Conservation (phyloP, 2,329 filamentous ascomycete species). For the Triangularia verruculosa region DNA sequence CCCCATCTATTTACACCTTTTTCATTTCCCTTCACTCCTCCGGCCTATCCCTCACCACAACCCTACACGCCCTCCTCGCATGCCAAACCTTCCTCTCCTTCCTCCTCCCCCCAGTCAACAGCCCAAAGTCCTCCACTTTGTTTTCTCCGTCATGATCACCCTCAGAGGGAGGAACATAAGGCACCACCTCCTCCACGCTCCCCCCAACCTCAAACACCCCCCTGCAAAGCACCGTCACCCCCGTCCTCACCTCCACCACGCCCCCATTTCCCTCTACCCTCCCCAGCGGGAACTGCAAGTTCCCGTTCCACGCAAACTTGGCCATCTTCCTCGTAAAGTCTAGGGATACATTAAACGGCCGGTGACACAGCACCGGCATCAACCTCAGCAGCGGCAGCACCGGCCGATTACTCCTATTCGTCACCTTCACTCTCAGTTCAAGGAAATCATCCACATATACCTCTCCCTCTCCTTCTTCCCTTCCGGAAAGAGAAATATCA, state of each 20-base stretch:
- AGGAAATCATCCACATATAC: constrained; percentile 61
- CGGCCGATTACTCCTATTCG: constrained; percentile 66
- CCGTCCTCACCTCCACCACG: constrained; percentile 60
- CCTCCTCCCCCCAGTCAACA: constrained; percentile 58
- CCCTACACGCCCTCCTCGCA: constrained; percentile 53
- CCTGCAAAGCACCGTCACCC: constrained; percentile 70
- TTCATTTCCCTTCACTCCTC: constrained; percentile 3
- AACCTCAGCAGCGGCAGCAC: constrained; percentile 72
- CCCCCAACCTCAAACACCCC: constrained; percentile 82
- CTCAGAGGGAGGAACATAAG: constrained; percentile 41
- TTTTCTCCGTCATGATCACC: constrained; percentile 24
- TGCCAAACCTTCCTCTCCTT: constrained; percentile 65
- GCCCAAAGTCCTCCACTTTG: constrained; percentile 48
- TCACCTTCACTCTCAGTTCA: constrained; percentile 66
- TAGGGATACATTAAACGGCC: constrained; percentile 68
- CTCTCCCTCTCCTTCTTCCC: constrained; percentile 20
- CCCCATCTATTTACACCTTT: not conserved
- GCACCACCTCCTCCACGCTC: constrained; percentile 73
- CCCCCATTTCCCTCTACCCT: constrained; percentile 54
- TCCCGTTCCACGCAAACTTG: constrained; percentile 77
- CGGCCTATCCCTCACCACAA: constrained; percentile 51
- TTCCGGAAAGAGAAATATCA: constrained; percentile 53
- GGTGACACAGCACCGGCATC: constrained; percentile 71
- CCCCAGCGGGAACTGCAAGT: constrained; percentile 71
- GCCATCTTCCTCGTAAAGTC: constrained; percentile 69